Base-by-base conservation (phyloP, 495 filamentous ascomycete genomes). In the Talaromyces trachyspermus region DNA sequence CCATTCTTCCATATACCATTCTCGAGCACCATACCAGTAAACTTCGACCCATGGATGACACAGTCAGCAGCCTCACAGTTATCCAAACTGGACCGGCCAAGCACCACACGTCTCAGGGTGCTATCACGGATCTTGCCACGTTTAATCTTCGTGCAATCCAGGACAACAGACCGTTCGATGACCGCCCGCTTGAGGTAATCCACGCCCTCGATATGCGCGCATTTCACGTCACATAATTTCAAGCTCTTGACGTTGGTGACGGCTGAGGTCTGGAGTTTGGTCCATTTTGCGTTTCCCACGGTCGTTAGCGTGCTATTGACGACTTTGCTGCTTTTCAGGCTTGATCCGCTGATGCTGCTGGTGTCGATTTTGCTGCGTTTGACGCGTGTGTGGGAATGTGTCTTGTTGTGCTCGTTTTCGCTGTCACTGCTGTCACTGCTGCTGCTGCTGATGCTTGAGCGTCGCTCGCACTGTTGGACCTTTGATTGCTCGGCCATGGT, bases 1-100 rank as follows among this genome's bases (percentile, higher is more conserved):
- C 41, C 41, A n/a, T 26, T 14, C 15, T 43, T 43, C 41, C 41
- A 43, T n/a, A 43, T 43, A 6, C 41, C 41, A 27, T 43, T 43
- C 22, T 43, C 41, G 17, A 43, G 41, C 8, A 26, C 8, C 41
- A 30, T 18, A 5, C 24, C 41, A 10, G 26, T 24, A 29, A 43
- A 43, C 2, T 17, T 26, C n/a, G 41, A 27, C 25, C 24, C 29
- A 17, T 30, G 29, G 11, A 43, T 43, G 15, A 26, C 24, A 30
- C 41, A 43, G 18, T 43, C 15, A 18, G 10, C 32, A 24, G 20
- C 42, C 14, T 29, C 15, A 20, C 42, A 44, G 19, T 29, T 19
- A 15, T 12, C 19, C 4, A 44, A 2, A 4, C 5, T 44, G 4
- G 42, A 27, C 3, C 27, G 2, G 12, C 22, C 26, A 17, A 44